phyloP scores from a whole-genome alignment of 345 rosid species.

The Citrus inodora region DNA sequence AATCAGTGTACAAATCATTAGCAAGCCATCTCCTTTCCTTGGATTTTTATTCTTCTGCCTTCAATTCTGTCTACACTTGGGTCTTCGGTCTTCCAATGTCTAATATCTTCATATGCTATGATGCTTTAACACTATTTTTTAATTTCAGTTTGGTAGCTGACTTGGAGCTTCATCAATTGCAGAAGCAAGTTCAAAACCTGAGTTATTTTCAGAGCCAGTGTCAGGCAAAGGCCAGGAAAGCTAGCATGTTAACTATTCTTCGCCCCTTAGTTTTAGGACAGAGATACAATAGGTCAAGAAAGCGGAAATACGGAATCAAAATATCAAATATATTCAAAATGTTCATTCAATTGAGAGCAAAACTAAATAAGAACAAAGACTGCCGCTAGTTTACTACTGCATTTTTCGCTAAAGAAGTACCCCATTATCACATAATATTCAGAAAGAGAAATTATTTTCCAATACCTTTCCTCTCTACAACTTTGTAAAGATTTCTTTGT shows the following conservation, averaged over 20 bases:
- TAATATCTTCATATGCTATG: not conserved
- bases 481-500: not conserved
- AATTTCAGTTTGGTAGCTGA: not conserved
- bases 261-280: not conserved
- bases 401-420: not conserved
- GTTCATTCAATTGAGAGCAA: not conserved
- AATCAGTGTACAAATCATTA: not conserved
- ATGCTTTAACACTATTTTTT: too few relatives aligned
- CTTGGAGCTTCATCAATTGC: not conserved
- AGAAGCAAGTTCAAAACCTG: not conserved
- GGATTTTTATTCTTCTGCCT: not conserved
- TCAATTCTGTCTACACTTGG: not conserved
- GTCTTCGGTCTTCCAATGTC: not conserved
- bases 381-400: not conserved
- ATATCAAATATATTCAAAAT: not conserved
- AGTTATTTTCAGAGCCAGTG: not conserved
- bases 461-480: too few relatives aligned
- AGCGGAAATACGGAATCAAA: not conserved
- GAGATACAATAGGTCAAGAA: not conserved
- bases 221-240: not conserved
- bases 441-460: not conserved
- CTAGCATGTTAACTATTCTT: not conserved
- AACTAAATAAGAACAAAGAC: not conserved
- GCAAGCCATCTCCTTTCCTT: not conserved
- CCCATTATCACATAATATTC: not conserved